Percentiles rank a stretch among this genome's conserved stretches.
Conservation (phyloP, 352 stramenopile species). For the Pythium volutum region DNA sequence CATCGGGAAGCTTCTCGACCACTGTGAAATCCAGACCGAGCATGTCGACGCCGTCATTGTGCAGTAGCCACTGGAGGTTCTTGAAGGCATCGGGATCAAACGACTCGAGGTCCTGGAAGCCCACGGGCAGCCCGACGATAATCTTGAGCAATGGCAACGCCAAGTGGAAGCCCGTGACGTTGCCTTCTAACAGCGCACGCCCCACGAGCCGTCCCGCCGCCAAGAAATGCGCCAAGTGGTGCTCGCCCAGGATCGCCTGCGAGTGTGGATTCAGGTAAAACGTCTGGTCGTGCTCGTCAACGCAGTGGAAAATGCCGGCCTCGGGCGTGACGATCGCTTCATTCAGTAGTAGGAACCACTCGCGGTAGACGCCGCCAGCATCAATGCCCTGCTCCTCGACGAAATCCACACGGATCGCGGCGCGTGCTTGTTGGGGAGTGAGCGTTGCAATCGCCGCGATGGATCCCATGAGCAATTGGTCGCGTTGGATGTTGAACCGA, state of each 20-base stretch:
- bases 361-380: constrained; percentile 77
- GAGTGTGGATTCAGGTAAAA: constrained; percentile 77
- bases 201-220: constrained; percentile 54
- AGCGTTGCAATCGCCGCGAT: constrained; percentile 58
- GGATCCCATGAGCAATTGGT: constrained; percentile 59
- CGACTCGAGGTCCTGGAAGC: constrained; percentile 91
- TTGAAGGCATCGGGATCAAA: constrained; percentile 62
- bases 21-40: constrained; percentile 68
- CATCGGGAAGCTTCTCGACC: constrained; percentile 25
- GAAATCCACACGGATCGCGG: constrained; percentile 77
- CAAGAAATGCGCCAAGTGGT: constrained; percentile 68
- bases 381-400: constrained; percentile 77
- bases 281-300: constrained; percentile 45
- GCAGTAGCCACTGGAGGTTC: constrained; percentile 64
- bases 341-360: constrained; percentile 87
- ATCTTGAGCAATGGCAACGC: constrained; percentile 96
- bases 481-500: constrained; percentile 20
- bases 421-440: constrained; percentile 48
- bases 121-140: constrained; percentile 93
- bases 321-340: constrained; percentile 45
- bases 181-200: constrained; percentile 80
- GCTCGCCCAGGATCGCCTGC: constrained; percentile 44
- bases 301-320: constrained; percentile 52
- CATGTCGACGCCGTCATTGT: constrained; percentile 50
- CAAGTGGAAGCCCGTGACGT: constrained; percentile 94